These are phyloP conservation scores for Metarhizium album DNA, from an alignment of 2,329 filamentous ascomycete species.

Conservation along the genomic window DNA sequence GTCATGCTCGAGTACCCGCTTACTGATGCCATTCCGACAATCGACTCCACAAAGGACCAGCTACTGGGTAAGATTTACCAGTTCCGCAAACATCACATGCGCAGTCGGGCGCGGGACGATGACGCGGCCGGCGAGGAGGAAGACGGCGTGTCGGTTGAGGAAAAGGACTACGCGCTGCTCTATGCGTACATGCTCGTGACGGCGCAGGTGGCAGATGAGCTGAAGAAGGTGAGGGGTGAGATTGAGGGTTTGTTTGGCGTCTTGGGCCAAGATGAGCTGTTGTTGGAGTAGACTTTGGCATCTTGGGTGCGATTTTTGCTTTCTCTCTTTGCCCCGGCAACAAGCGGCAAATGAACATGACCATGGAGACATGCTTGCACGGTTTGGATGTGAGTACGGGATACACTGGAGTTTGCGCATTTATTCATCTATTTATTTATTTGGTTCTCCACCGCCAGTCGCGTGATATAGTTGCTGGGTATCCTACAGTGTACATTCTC, in stretches of 20 bases:
- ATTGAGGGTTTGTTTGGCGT: conserved; percentile 54
- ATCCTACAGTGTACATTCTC: conserved; percentile 50
- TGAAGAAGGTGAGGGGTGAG: conserved; percentile 48
- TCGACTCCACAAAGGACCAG: conserved; percentile 69
- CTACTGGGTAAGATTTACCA: conserved; percentile 80
- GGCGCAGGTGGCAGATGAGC: conserved; percentile 53
- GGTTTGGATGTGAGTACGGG: too few relatives aligned
- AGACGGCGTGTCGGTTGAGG: conserved; percentile 43
- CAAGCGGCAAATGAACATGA: too few relatives aligned
- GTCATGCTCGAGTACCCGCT: conserved; percentile 92
- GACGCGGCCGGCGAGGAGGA: conserved; percentile 11
- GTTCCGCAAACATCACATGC: conserved; percentile 61
- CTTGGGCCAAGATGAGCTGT: conserved; percentile 46
- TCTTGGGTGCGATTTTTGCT: too few relatives aligned
- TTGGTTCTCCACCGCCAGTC: too few relatives aligned
- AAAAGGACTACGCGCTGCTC: conserved; percentile 79
- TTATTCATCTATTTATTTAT: too few relatives aligned
- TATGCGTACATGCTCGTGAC: conserved; percentile 79
- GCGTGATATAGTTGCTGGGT: too few relatives aligned
- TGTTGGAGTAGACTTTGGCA: conserved; percentile 46
- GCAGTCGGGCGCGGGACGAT: conserved; percentile 15
- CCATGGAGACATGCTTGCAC: not conserved
- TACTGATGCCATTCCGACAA: conserved; percentile 77
- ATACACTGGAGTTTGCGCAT: too few relatives aligned
- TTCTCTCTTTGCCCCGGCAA: too few relatives aligned